Evolutionary conservation across 805 yeast species (phyloP).

Genomic region (Monosporozyma servazzii): DNA sequence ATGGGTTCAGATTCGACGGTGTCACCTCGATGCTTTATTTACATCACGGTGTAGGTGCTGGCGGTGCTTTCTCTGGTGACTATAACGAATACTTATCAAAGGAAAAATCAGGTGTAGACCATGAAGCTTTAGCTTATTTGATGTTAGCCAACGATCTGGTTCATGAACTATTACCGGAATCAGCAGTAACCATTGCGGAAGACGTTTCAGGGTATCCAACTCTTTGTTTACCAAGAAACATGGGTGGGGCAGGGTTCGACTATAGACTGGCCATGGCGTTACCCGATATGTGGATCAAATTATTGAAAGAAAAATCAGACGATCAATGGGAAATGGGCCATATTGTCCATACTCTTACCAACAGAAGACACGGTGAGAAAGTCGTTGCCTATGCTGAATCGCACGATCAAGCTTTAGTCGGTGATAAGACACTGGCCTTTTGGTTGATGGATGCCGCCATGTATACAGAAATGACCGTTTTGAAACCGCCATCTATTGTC

Average conservation of each 20-base stretch:
- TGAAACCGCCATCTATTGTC: constrained; percentile 63
- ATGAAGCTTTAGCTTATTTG: constrained; percentile 76
- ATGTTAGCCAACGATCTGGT: constrained; percentile 86
- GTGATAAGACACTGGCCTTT: constrained; percentile 91
- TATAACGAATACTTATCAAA: constrained; percentile 78
- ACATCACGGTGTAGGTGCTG: constrained; percentile 87
- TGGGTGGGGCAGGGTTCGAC: constrained; percentile 91
- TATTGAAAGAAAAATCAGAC: constrained; percentile 72
- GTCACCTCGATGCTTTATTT: constrained; percentile 86
- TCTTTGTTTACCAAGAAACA: constrained; percentile 58
- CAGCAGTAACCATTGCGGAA: constrained; percentile 79
- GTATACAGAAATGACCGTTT: constrained; percentile 88
- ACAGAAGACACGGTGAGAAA: constrained; percentile 79
- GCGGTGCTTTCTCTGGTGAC: constrained; percentile 79
- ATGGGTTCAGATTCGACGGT: constrained; percentile 95
- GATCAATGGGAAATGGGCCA: constrained; percentile 87
- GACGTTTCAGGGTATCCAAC: constrained; percentile 98
- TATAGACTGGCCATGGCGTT: constrained; percentile 93
- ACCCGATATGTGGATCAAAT: constrained; percentile 98
- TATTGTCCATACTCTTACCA: constrained; percentile 73
- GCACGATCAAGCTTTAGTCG: constrained; percentile 96
- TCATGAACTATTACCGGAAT: constrained; percentile 40
- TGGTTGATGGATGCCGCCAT: constrained; percentile 98
- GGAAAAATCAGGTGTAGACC: constrained; percentile 65
- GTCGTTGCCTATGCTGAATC: constrained; percentile 91